Evolutionary conservation across 345 rosid species (phyloP).

Genomic region (Microcos paniculata): DNA sequence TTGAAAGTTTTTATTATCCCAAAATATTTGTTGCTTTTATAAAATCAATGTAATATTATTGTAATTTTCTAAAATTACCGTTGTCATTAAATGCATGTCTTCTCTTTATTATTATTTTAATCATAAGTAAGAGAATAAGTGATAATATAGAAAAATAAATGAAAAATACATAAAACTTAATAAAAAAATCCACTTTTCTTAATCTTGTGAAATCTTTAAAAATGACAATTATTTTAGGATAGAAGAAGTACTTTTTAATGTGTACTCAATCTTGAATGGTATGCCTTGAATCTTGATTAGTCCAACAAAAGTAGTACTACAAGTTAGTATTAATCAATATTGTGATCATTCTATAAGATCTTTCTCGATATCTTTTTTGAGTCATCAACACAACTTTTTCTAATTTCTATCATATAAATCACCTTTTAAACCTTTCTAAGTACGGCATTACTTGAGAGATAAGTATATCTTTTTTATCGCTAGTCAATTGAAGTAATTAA

Average conservation of each 20-base stretch:
- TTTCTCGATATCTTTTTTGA: neutral
- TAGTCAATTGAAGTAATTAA: neutral
- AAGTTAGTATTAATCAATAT: neutral
- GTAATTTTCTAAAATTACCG: too few species aligned
- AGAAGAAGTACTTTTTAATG: neutral
- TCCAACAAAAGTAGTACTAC: neutral
- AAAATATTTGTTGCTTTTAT: too few species aligned
- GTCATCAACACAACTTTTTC: neutral
- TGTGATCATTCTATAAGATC: constrained; percentile 1
- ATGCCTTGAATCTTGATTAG: constrained; percentile 6
- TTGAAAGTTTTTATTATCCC: too few species aligned
- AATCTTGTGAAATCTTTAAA: too few species aligned
- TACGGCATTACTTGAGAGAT: neutral
- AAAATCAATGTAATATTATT: too few species aligned
- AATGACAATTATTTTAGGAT: too few species aligned
- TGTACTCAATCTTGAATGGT: neutral
- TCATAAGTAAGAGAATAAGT: too few species aligned
- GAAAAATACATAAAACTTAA: too few species aligned
- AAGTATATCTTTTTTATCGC: neutral
- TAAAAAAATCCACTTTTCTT: too few species aligned
- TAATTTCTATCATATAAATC: neutral
- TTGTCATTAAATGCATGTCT: too few species aligned
- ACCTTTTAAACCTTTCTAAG: neutral
- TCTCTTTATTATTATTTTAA: too few species aligned
- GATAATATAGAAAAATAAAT: too few species aligned